A percentile compares a stretch with the other conserved stretches of the same genome.
Conservation (phyloP, 768 basidiomycete genomes). For the Pleurotus platypus region DNA sequence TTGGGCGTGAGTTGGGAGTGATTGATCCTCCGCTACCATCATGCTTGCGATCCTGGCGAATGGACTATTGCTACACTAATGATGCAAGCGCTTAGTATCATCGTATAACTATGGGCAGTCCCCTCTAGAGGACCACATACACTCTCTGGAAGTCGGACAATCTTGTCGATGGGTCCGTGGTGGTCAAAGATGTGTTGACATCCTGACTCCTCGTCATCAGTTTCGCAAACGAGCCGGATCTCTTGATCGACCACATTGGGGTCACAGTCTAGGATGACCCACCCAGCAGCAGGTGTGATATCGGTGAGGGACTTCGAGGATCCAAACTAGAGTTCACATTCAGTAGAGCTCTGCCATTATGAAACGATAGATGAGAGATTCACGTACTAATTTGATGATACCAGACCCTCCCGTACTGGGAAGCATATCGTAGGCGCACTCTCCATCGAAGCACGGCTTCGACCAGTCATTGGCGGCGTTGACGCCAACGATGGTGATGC, state of each 20-base stretch:
- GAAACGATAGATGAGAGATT: neutral
- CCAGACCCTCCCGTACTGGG: neutral
- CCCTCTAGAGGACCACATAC: conserved; percentile 20
- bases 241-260: neutral
- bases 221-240: neutral
- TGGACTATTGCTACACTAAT: conserved; percentile 7
- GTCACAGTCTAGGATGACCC: conserved; percentile 2
- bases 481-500: neutral
- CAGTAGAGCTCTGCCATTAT: neutral
- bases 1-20: conserved; percentile 22
- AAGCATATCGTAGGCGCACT: conserved; percentile 18
- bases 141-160: conserved; percentile 49
- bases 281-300: conserved; percentile 4
- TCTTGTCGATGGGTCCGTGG: conserved; percentile 39
- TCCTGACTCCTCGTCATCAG: conserved; percentile 13
- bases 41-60: conserved; percentile 29
- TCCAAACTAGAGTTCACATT: neutral
- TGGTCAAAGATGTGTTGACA: conserved; percentile 38
- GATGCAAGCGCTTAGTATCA: neutral
- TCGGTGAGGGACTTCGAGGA: neutral
- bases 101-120: neutral
- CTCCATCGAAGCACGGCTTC: conserved; percentile 19
- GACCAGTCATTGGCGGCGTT: conserved; percentile 19
- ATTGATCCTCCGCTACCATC: conserved; percentile 33
- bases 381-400: neutral